A percentile compares a stretch with the other conserved stretches of the same genome.
phyloP scores from a whole-genome alignment of 139 green algal species.

The Micractinium sp. region DNA sequence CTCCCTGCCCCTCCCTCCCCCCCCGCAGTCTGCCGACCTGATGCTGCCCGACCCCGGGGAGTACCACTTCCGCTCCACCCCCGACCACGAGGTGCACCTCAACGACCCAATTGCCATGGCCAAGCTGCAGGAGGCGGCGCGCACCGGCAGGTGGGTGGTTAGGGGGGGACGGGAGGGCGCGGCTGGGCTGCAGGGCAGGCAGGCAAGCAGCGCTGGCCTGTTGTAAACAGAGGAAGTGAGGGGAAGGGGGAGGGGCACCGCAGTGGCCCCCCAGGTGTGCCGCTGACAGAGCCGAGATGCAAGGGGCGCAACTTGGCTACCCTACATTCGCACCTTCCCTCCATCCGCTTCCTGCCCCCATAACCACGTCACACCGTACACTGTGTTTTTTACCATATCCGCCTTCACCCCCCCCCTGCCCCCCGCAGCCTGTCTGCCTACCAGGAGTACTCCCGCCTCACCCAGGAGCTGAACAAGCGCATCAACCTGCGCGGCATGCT shows the following conservation, averaged over 20 bases:
- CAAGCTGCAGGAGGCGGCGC: constrained; percentile 83
- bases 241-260: no score
- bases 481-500: constrained; percentile 93
- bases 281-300: no score
- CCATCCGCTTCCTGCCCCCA: no score
- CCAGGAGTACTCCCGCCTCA: constrained; percentile 69
- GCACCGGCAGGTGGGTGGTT: constrained; percentile 40
- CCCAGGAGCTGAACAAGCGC: constrained; percentile 81
- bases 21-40: background rate
- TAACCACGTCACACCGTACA: no score
- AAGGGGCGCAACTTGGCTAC: no score
- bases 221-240: no score
- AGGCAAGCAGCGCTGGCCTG: no score
- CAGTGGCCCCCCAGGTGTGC: no score
- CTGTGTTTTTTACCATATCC: background rate
- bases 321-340: no score
- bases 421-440: constrained; percentile 52
- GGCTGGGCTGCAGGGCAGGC: no score
- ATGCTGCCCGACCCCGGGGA: constrained; percentile 78
- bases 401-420: background rate
- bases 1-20: no score
- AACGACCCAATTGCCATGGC: constrained; percentile 94
- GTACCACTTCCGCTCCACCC: constrained; percentile 77
- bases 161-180: no score
- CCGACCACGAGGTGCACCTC: constrained; percentile 85